Base-by-base conservation (phyloP, 768 basidiomycete species). In the Tylopilus balloui region DNA sequence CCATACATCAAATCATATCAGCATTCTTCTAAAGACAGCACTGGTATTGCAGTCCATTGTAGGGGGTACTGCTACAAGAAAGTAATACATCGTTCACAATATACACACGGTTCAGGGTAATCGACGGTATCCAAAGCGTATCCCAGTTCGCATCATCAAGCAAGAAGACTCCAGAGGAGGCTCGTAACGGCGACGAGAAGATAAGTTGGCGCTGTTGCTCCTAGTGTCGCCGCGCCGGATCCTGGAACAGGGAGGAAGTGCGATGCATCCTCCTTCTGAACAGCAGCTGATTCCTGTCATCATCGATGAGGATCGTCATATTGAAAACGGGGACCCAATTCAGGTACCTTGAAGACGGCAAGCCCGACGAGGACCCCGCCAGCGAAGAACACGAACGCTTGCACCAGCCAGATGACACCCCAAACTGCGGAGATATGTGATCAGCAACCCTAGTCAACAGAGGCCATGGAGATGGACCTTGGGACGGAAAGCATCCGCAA, bases 381-480 rank as follows among this genome's bases (percentile, higher is more conserved):
- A 7, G 78, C 83, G 58, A 94, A 91, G 71, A 87, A 92, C 8
- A 76, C 52, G 47, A 88, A 75, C 0, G 89, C 85, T 25, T 81
- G 65, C 55, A 93, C 66, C 31, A 92, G 78, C 92, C 92, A 94
- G 42, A 94, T 76, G 45, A 92, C 80, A 28, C 92, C 92, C 91
- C 90, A 92, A 0, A 88, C 90, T 89, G 52, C 8, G 31, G 34
- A 43, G 32, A 14, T n/a, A n/a, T n/a, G n/a, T 15, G 17, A 29
- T 52, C 46, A 48, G 31, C 51, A 25, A 44, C 44, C 10, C 57
- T 17, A 12, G 20, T 42, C 14, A 24, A 6, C 15, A 17, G 32
- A 23, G 31, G 23, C 38, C 1, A 36, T 3, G 21, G 20, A 37
- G 3, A 53, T 63, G 27, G 28, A 85, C 88, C 84, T 81, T 78